These are phyloP conservation scores for Lyophyllum decastes DNA, from an alignment of 768 basidiomycete species.

Conservation along the genomic window DNA sequence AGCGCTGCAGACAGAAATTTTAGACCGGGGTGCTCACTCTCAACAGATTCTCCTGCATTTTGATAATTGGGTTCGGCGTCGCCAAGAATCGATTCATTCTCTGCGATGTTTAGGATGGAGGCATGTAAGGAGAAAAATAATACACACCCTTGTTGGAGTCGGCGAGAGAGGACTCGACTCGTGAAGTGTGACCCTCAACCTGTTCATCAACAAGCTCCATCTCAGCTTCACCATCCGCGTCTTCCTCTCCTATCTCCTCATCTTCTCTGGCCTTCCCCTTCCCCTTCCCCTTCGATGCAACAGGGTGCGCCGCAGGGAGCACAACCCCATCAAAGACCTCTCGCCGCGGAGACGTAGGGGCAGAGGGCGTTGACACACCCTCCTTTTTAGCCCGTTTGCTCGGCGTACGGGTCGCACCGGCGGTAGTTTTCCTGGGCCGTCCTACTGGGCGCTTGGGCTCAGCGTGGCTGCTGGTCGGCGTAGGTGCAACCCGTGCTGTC, in stretches of 20 bases:
- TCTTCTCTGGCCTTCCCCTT: constrained; percentile 8
- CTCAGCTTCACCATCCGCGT: constrained; percentile 12
- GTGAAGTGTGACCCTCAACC: constrained; percentile 1
- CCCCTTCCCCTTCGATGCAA: constrained; percentile 8
- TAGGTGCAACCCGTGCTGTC: background rate
- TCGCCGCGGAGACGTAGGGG: constrained; percentile 4
- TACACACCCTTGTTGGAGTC: constrained; percentile 20
- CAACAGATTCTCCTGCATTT: background rate
- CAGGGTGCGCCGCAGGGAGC: background rate
- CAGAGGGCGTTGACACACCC: background rate
- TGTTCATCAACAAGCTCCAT: constrained; percentile 1
- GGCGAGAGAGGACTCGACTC: constrained; percentile 19
- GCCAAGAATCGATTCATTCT: constrained; percentile 11
- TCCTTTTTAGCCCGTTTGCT: background rate
- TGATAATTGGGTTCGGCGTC: background rate
- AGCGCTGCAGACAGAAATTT: background rate
- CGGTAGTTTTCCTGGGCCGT: constrained; percentile 1
- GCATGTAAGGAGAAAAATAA: too few relatives aligned
- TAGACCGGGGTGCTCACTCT: background rate
- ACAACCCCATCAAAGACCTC: constrained; percentile 21
- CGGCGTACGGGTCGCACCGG: background rate
- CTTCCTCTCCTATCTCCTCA: constrained; percentile 2
- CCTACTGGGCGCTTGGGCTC: constrained; percentile 8
- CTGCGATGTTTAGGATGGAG: background rate
- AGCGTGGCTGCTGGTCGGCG: background rate